Evolutionary conservation across 1,284 basidiomycete genomes (phyloP).

Genomic region (Heterobasidion occidentale): DNA sequence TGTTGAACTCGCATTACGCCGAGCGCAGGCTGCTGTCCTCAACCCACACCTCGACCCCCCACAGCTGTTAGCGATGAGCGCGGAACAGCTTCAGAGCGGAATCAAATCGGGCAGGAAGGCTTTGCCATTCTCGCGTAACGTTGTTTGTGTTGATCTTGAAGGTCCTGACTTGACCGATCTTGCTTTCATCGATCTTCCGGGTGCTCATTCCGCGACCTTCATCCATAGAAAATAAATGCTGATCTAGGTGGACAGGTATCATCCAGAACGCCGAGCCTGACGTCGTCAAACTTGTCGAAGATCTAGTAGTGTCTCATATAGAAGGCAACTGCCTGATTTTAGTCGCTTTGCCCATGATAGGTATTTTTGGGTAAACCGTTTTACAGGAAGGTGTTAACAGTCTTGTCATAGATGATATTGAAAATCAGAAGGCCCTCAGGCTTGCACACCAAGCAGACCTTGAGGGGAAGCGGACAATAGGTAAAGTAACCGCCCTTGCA

Average conservation of each 20-base stretch:
- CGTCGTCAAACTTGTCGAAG: constrained; percentile 26
- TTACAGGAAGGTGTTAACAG: too few relatives aligned
- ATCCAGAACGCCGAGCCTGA: constrained; percentile 25
- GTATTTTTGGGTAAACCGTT: background rate
- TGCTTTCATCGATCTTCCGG: constrained; percentile 39
- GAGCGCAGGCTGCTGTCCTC: constrained; percentile 37
- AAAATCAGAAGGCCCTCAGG: constrained; percentile 51
- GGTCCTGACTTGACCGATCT: constrained; percentile 37
- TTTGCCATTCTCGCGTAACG: constrained; percentile 32
- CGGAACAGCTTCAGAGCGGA: constrained; percentile 13
- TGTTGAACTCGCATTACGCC: constrained; percentile 31
- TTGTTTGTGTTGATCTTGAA: constrained; percentile 35
- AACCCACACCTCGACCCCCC: constrained; percentile 21
- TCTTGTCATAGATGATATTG: constrained; percentile 44
- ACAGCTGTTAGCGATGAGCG: constrained; percentile 17
- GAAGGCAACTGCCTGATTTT: constrained; percentile 34
- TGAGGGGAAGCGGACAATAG: constrained; percentile 48
- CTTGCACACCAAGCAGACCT: constrained; percentile 48
- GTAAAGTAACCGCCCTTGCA: constrained; percentile 19
- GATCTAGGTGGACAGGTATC: constrained; percentile 13
- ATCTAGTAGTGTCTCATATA: constrained; percentile 28
- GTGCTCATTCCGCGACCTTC: constrained; percentile 13
- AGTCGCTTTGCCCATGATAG: constrained; percentile 39
- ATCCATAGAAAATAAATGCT: too few relatives aligned
- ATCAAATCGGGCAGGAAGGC: constrained; percentile 5